Conservation (phyloP, 2,329 filamentous ascomycete species). For the Epichloe aotearoae region DNA sequence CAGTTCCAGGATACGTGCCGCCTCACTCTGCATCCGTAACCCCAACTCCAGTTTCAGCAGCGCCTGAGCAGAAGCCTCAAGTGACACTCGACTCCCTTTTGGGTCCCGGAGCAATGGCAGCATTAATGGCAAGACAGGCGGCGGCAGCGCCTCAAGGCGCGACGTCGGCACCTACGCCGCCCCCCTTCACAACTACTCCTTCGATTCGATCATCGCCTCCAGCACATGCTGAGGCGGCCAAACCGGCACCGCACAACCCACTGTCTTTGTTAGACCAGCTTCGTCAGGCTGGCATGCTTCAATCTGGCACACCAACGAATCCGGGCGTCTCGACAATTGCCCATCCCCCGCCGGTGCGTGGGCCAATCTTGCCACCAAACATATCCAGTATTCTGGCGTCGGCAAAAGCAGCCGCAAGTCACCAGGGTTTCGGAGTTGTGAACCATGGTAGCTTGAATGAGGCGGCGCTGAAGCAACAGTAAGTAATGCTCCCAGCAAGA, state of each 20-base stretch:
- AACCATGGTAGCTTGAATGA: conserved; percentile 48
- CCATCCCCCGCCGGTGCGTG: conserved; percentile 16
- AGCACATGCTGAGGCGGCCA: conserved; percentile 24
- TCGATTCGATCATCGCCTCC: conserved; percentile 36
- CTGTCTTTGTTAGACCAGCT: conserved; percentile 54
- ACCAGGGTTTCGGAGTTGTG: conserved; percentile 19
- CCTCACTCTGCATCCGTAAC: conserved; percentile 22
- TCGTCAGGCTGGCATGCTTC: conserved; percentile 53
- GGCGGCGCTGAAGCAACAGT: conserved; percentile 58
- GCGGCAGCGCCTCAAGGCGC: conserved; percentile 34
- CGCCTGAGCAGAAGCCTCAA: conserved; percentile 18
- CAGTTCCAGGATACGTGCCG: conserved; percentile 25
- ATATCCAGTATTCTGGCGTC: conserved; percentile 24
- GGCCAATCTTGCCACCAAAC: conserved; percentile 20
- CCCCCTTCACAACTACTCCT: conserved; percentile 21
- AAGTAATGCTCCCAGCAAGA: conserved; percentile 20
- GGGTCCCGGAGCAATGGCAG: conserved; percentile 45
- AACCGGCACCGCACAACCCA: conserved; percentile 28
- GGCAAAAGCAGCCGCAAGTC: conserved; percentile 14
- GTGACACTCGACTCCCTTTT: conserved; percentile 46
- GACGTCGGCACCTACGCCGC: conserved; percentile 24
- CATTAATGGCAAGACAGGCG: conserved; percentile 41
- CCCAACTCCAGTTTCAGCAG: conserved; percentile 17
- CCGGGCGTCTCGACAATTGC: conserved; percentile 20
- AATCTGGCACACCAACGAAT: conserved; percentile 28